Conservation (phyloP, 2,329 filamentous ascomycete species). For the Ceratocystis albifundus region DNA sequence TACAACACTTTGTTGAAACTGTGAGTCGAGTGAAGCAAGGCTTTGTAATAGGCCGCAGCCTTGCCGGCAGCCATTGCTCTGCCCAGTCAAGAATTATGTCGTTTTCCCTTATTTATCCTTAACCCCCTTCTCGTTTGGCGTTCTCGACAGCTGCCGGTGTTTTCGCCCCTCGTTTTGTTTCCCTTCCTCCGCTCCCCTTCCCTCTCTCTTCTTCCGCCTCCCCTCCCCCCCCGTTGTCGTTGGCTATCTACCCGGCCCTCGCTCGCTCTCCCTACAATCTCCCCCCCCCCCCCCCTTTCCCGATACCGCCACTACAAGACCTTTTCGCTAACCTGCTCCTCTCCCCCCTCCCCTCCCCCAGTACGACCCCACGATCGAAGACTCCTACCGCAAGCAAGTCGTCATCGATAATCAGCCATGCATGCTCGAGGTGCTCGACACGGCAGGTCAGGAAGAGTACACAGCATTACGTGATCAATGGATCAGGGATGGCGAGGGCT, state of each 20-base stretch:
- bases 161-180: background rate
- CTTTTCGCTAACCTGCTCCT: too few species aligned
- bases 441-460: constrained; percentile 96
- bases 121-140: background rate
- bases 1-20: constrained; percentile 97
- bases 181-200: background rate
- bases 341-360: constrained; percentile 28
- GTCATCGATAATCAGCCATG: constrained; percentile 91
- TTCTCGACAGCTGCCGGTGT: background rate
- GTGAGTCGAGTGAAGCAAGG: constrained; percentile 35
- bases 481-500: constrained; percentile 96
- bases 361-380: constrained; percentile 82
- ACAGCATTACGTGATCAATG: constrained; percentile 93
- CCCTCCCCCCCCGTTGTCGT: background rate
- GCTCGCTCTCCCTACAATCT: background rate
- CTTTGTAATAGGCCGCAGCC: background rate
- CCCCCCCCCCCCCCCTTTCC: constrained; percentile 16
- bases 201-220: constrained; percentile 4
- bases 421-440: constrained; percentile 96
- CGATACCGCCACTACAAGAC: background rate
- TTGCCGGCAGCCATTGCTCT: background rate
- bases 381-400: constrained; percentile 78
- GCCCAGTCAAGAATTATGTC: background rate
- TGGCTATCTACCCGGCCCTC: background rate
- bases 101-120: background rate